Conservation (phyloP, 2,329 filamentous ascomycete genomes). For the Stromatinia cepivora region DNA sequence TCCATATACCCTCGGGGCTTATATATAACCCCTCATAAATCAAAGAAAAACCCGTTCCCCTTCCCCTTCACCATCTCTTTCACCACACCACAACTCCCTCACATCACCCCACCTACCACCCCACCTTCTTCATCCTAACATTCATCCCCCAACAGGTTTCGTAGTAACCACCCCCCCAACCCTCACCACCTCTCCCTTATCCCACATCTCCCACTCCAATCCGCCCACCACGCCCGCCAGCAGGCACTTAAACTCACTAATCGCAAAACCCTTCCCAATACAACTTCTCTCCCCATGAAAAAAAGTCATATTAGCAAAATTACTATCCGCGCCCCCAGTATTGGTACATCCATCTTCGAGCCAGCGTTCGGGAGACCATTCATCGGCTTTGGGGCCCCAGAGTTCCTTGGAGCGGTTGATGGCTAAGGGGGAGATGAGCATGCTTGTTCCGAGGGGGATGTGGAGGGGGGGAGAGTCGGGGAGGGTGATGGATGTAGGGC, state of each 20-base stretch:
- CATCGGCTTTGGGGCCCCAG: slow-evolving; percentile 60
- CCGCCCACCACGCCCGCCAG: slow-evolving; percentile 1
- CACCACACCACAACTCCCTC: not conserved
- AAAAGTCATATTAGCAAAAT: slow-evolving; percentile 80
- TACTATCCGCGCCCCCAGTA: slow-evolving; percentile 69
- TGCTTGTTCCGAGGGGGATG: slow-evolving; percentile 57
- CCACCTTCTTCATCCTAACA: slow-evolving; percentile 16
- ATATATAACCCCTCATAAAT: too few species aligned
- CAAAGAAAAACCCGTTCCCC: too few species aligned
- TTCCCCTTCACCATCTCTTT: too few species aligned
- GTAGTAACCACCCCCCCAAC: slow-evolving; percentile 56
- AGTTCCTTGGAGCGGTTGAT: slow-evolving; percentile 56
- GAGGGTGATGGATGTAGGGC: slow-evolving; percentile 56
- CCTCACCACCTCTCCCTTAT: slow-evolving; percentile 45
- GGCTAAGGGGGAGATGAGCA: slow-evolving; percentile 56
- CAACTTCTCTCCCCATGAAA: slow-evolving; percentile 82
- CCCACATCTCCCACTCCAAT: slow-evolving; percentile 39
- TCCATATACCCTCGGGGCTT: too few species aligned
- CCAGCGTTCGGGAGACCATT: slow-evolving; percentile 63
- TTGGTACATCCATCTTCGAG: slow-evolving; percentile 36
- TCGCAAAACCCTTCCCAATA: slow-evolving; percentile 79
- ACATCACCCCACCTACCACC: not conserved
- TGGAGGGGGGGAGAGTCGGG: slow-evolving; percentile 57
- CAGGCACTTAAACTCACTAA: slow-evolving; percentile 62
- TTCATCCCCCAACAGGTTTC: slow-evolving; percentile 23